phyloP scores from a whole-genome alignment of 345 rosid species.

The Camelina sativa region DNA sequence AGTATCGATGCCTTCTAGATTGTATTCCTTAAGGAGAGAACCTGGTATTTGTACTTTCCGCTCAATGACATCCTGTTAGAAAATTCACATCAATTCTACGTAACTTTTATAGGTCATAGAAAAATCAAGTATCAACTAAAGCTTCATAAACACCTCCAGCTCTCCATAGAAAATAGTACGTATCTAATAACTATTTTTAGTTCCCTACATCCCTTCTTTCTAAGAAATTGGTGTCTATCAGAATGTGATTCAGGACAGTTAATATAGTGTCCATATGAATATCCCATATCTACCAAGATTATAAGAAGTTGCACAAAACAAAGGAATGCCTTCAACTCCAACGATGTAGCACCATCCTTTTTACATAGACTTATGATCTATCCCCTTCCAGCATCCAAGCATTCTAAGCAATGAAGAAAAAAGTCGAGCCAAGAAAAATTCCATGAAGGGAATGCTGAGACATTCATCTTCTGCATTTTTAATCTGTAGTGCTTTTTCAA shows the following conservation, averaged over 20 bases:
- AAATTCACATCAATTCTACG: slow-evolving; percentile 12
- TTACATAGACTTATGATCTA: background rate
- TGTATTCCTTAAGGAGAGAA: slow-evolving; percentile 79
- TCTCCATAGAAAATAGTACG: slow-evolving; percentile 1
- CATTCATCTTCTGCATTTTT: background rate
- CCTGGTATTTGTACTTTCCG: slow-evolving; percentile 44
- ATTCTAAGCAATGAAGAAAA: slow-evolving; percentile 2
- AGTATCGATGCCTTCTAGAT: slow-evolving; percentile 56
- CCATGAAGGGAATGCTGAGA: slow-evolving; percentile 17
- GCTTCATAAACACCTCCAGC: slow-evolving; percentile 12
- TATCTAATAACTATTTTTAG: slow-evolving; percentile 15
- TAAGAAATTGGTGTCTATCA: background rate
- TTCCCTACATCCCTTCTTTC: slow-evolving; percentile 17
- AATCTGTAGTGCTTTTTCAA: background rate
- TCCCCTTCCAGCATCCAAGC: background rate
- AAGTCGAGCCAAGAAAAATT: background rate
- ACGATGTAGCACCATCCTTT: background rate
- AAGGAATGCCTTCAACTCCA: slow-evolving; percentile 1
- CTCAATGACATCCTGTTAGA: slow-evolving; percentile 49
- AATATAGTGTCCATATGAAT: background rate
- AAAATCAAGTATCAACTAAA: background rate
- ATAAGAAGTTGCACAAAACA: slow-evolving; percentile 22
- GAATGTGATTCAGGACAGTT: slow-evolving; percentile 4
- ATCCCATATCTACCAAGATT: slow-evolving; percentile 2
- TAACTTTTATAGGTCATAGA: slow-evolving; percentile 5